A percentile compares a stretch with the other conserved stretches of the same genome.
phyloP scores from a whole-genome alignment of 1,139 yeast genomes.

The Candida sp. region DNA sequence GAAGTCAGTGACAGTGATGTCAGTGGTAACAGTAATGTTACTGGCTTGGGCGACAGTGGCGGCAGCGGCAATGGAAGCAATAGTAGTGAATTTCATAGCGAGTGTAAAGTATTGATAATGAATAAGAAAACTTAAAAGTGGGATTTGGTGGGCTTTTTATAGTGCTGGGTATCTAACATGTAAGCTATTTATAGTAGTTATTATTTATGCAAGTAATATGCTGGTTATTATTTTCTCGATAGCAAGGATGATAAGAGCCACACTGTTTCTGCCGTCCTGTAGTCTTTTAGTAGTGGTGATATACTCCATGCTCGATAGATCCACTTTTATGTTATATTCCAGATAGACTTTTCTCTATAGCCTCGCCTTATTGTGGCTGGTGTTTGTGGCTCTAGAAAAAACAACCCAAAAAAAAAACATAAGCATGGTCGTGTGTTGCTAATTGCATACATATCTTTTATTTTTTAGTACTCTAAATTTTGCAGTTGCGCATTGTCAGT shows the following conservation, averaged over 20 bases:
- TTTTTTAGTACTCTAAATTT: too few species aligned
- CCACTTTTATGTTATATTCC: too few species aligned
- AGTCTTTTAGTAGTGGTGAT: too few species aligned
- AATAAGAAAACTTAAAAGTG: not conserved
- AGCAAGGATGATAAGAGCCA: not conserved
- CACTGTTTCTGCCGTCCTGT: too few species aligned
- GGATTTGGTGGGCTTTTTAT: not conserved
- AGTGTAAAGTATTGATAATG: slow-evolving; percentile 4
- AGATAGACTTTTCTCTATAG: too few species aligned
- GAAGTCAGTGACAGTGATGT: slow-evolving; percentile 42
- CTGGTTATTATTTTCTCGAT: not conserved
- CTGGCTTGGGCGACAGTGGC: slow-evolving; percentile 36
- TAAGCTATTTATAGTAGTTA: not conserved
- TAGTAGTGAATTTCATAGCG: slow-evolving; percentile 42
- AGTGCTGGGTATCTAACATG: not conserved
- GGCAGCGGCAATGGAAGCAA: slow-evolving; percentile 36
- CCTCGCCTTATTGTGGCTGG: not conserved
- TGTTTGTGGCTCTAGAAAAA: not conserved
- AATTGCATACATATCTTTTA: too few species aligned
- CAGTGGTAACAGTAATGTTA: slow-evolving; percentile 44
- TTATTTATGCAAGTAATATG: not conserved
- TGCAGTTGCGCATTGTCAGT: too few species aligned
- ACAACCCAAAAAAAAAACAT: too few species aligned
- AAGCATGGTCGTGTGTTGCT: too few species aligned
- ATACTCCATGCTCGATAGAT: too few species aligned